Base-by-base conservation (phyloP, 2,329 filamentous ascomycete genomes). In the Hypoxylon sp. region DNA sequence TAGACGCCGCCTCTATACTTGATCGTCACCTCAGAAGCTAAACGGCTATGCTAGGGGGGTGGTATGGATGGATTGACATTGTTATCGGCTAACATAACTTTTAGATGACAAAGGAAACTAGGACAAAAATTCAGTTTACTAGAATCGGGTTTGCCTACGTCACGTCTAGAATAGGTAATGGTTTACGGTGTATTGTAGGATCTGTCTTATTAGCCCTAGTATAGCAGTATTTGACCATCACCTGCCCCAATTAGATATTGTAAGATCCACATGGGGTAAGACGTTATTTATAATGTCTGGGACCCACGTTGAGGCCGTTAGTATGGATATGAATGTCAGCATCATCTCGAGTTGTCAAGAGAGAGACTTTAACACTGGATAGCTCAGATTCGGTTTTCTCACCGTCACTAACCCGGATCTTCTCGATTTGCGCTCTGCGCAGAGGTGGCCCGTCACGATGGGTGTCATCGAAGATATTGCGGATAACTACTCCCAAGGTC, bases 401-500 rank as follows among this genome's bases (percentile, higher is more conserved):
- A 16, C 25, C 29, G 30, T 39, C 30, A 6, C 37, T 29, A 14
- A 32, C 9, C 19, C 7, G 12, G n/a, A 0, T 34, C 30, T 43
- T 27, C 25, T 32, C 12, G 11, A 47, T 37, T 62, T 52, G 39
- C 39, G 52, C 60, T 11, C 19, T 14, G 37, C 37, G 52, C 60
- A 57, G 37, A 62, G 29, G 46, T 46, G 29, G 21, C 37, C 27
- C 46, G 5, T 52, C 39, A 57, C n/a, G 11, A 62, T 62, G 60
- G 52, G 52, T 47, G 60, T 53, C 29, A 52, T 62, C 39, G 34
- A 62, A 51, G 46, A 57, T 23, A 62, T 62, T 8, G 52, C 46
- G 12, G 60, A 57, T 14, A 46, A 62, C 16, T 70, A 65, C 14
- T 65, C 66, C 58, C 61, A 70, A 56, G 56, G 63, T 21, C 53